Conservation (phyloP, 768 basidiomycete species). For the Mycena rebaudengoi region DNA sequence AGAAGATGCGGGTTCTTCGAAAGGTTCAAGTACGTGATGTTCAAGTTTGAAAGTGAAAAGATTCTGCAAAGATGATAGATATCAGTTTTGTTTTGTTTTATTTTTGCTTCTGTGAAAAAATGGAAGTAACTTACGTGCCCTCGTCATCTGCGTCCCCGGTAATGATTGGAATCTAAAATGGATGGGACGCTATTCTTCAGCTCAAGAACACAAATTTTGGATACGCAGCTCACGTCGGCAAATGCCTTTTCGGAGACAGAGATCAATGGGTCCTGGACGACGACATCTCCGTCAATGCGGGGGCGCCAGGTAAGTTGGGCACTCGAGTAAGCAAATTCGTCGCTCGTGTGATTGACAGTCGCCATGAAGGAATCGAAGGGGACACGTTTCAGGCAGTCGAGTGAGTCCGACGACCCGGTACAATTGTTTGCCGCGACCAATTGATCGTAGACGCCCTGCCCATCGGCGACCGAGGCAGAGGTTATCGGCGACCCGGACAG, state of each 20-base stretch:
- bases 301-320: conserved; percentile 47
- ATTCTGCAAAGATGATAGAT: no score
- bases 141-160: conserved; percentile 51
- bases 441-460: neutral
- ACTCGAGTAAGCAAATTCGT: no score
- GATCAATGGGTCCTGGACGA: conserved; percentile 40
- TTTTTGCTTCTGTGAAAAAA: no score
- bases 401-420: conserved; percentile 29
- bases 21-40: conserved; percentile 32
- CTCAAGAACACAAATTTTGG: no score
- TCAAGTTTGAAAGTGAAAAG: neutral
- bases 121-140: conserved; percentile 50
- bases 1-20: conserved; percentile 3
- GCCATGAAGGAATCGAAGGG: no score
- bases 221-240: conserved; percentile 37
- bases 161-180: conserved; percentile 35
- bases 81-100: no score
- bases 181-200: no score
- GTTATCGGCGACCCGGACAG: neutral
- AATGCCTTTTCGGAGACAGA: conserved; percentile 43
- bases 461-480: neutral
- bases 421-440: conserved; percentile 28
- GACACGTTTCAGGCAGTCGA: conserved; percentile 43
- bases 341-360: no score
- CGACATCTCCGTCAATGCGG: conserved; percentile 47